These are phyloP conservation scores for Alternaria triticina DNA, from an alignment of 2,329 filamentous ascomycete species.

Conservation along the genomic window DNA sequence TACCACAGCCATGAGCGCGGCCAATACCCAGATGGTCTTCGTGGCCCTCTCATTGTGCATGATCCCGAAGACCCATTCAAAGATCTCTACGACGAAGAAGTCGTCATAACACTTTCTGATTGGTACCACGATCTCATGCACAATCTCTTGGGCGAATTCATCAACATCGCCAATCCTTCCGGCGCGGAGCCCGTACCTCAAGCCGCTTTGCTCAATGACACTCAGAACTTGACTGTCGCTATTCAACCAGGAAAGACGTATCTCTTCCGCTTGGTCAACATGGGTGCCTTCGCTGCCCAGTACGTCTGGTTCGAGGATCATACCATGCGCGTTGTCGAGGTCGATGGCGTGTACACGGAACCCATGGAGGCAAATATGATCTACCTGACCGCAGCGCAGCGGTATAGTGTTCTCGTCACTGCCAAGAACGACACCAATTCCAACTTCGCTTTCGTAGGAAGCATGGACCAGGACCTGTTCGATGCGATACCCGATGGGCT, in stretches of 20 bases:
- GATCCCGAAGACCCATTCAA: slow-evolving; percentile 60
- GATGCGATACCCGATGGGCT: slow-evolving; percentile 70
- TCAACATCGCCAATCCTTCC: slow-evolving; percentile 61
- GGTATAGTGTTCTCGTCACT: slow-evolving; percentile 71
- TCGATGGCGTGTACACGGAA: slow-evolving; percentile 71
- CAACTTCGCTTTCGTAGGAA: slow-evolving; percentile 66
- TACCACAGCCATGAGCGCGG: slow-evolving; percentile 70
- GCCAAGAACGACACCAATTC: slow-evolving; percentile 61
- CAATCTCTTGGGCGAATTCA: slow-evolving; percentile 49
- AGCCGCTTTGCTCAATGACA: slow-evolving; percentile 69
- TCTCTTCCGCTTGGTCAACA: slow-evolving; percentile 71
- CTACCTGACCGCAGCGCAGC: slow-evolving; percentile 72
- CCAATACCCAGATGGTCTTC: slow-evolving; percentile 72
- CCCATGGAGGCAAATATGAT: slow-evolving; percentile 65
- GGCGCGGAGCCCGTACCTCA: slow-evolving; percentile 71
- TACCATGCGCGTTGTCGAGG: slow-evolving; percentile 68
- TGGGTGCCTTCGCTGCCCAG: slow-evolving; percentile 73
- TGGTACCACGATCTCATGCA: slow-evolving; percentile 71
- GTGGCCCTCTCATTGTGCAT: slow-evolving; percentile 71
- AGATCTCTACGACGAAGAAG: slow-evolving; percentile 64
- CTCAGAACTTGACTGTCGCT: slow-evolving; percentile 53
- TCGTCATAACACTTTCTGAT: slow-evolving; percentile 72
- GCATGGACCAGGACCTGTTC: slow-evolving; percentile 64
- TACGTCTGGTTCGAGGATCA: slow-evolving; percentile 75
- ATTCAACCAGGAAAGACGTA: slow-evolving; percentile 64